These are phyloP conservation scores for Salinomyces thailandicus DNA, from an alignment of 2,329 filamentous ascomycete species.

Conservation along the genomic window DNA sequence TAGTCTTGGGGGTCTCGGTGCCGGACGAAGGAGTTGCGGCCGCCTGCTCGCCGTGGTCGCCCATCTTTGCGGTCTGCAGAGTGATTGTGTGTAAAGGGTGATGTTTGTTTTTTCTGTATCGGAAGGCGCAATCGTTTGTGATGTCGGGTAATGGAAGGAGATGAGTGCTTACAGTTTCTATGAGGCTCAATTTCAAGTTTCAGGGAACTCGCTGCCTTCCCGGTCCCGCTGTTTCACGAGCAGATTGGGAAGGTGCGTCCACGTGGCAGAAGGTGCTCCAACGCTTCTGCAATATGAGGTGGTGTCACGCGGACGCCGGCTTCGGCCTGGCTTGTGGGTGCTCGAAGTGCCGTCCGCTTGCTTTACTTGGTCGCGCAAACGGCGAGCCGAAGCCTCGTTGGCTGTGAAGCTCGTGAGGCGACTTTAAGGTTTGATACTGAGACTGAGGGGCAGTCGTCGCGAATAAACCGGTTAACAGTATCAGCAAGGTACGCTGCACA, in stretches of 20 bases:
- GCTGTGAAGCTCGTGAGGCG: not conserved
- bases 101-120: not conserved
- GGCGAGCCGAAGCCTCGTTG: not conserved
- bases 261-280: slow-evolving; percentile 5
- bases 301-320: not conserved
- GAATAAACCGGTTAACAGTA: too few relatives aligned
- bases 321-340: too few relatives aligned
- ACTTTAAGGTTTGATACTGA: not conserved
- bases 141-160: too few relatives aligned
- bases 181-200: too few relatives aligned
- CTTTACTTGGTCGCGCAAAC: not conserved
- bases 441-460: not conserved
- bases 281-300: too few relatives aligned
- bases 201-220: too few relatives aligned
- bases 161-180: too few relatives aligned
- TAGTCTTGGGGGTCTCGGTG: not conserved
- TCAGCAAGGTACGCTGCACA: too few relatives aligned
- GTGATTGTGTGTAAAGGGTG: slow-evolving; percentile 1
- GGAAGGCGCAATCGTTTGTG: not conserved
- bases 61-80: not conserved
- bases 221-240: slow-evolving; percentile 1
- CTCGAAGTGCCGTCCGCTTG: too few relatives aligned
- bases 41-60: not conserved
- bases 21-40: not conserved
- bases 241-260: slow-evolving; percentile 5